Base-by-base conservation (phyloP, 768 basidiomycete genomes). In the Auricularia sp. region DNA sequence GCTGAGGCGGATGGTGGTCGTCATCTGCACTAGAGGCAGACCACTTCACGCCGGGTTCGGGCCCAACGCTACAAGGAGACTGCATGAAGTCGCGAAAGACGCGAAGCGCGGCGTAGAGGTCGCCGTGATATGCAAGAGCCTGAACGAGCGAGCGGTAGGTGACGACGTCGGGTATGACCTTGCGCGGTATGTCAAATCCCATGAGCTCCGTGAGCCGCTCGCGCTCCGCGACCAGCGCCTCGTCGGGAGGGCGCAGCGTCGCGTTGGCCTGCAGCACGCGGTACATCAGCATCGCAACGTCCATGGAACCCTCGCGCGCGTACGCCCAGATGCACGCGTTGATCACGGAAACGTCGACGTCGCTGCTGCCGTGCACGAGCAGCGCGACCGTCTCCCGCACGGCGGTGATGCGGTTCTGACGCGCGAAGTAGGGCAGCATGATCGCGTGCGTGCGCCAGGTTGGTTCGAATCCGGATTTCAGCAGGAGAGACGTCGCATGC, bases 251-350 rank as follows among this genome's bases (percentile, higher is more conserved):
- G 62, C 79, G 78, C 2, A 79, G 79, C 3, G 73, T 66, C 33
- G 78, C 68, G 62, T 85, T 83, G 68, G 83, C 77, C 53, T 86
- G 81, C 18, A 93, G 77, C 8, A 86, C 68, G 36, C 82, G 82
- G 68, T 91, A 93, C 36, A 93, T 80, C 66, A 77, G 76, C 64
- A 74, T 71, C 1, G 83, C 84, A n/a, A 87, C 67, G 63, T 87
- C 84, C 23, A 85, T 68, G 21, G 79, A 81, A 14, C 77, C 74
- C 61, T 79, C 80, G 43, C 76, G 76, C 18, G 81, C 82, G 72
- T 83, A 91, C 0, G 87, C 86, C 85, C 84, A 88, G 8, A 93
- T 75, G 68, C 82, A 84, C 6, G 83, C 79, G 70, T 92, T 93
- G 68, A 87, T 70, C 11, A 86, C 87, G 44, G 39, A 44, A 1